phyloP scores from a whole-genome alignment of 2,329 filamentous ascomycete species.

The Aspergillus arachidicola region DNA sequence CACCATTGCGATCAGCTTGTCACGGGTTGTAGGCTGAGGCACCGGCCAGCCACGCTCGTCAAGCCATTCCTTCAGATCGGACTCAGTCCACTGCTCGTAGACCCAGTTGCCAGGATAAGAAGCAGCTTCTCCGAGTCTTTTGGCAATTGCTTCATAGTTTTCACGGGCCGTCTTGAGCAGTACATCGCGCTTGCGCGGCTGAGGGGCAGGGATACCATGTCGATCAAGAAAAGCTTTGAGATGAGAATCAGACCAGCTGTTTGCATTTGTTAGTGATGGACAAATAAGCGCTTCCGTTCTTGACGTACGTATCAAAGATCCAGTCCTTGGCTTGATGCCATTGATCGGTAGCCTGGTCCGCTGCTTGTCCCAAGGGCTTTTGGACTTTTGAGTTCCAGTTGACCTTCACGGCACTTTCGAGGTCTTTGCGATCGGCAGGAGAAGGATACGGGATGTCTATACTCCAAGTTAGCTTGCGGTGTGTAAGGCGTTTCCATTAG shows the following conservation, averaged over 20 bases:
- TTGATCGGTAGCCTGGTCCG: constrained; percentile 72
- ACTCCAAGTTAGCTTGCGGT: constrained; percentile 2
- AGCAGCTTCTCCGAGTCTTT: constrained; percentile 73
- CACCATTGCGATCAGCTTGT: constrained; percentile 84
- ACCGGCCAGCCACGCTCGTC: constrained; percentile 83
- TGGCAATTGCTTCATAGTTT: constrained; percentile 77
- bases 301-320: constrained; percentile 77
- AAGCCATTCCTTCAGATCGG: constrained; percentile 90
- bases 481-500: neutral
- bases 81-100: constrained; percentile 87
- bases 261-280: constrained; percentile 37
- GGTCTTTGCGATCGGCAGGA: constrained; percentile 86
- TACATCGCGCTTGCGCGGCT: constrained; percentile 82
- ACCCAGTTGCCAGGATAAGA: constrained; percentile 96
- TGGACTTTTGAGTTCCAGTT: constrained; percentile 83
- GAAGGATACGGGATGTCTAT: constrained; percentile 80
- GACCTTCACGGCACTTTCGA: constrained; percentile 84
- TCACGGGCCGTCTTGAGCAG: constrained; percentile 76
- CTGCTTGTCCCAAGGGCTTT: constrained; percentile 74
- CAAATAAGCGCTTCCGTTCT: constrained; percentile 6
- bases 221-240: constrained; percentile 91
- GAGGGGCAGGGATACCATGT: constrained; percentile 81
- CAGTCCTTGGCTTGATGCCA: constrained; percentile 78
- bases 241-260: constrained; percentile 87
- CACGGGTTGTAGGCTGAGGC: constrained; percentile 80